Evolutionary conservation across 768 basidiomycete species (phyloP).

Genomic region (Hemileccinum impolitum): DNA sequence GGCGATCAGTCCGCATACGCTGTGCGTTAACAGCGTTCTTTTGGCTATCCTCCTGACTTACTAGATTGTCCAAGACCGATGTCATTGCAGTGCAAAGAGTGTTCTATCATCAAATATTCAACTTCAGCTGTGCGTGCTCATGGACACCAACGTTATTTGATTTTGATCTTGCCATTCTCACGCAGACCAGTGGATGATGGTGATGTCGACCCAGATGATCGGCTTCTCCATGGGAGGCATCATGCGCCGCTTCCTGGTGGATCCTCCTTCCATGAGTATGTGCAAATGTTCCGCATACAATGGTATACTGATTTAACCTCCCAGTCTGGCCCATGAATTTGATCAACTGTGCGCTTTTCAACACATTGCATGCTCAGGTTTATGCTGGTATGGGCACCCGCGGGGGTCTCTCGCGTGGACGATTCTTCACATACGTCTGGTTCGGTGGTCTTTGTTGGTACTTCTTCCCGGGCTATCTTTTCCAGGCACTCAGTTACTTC

Average conservation of each 20-base stretch:
- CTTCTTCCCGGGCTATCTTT: conserved; percentile 72
- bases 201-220: conserved; percentile 72
- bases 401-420: conserved; percentile 48
- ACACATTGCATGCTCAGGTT: conserved; percentile 64
- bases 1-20: conserved; percentile 28
- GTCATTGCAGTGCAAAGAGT: conserved; percentile 71
- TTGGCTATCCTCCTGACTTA: background rate
- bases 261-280: conserved; percentile 63
- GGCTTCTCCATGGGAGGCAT: conserved; percentile 63
- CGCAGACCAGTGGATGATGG: conserved; percentile 55
- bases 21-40: conserved; percentile 6
- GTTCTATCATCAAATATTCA: conserved; percentile 58
- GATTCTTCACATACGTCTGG: conserved; percentile 51
- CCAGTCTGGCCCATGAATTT: conserved; percentile 72
- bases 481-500: conserved; percentile 63
- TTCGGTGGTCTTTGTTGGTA: conserved; percentile 43
- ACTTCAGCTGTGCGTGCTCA: conserved; percentile 41
- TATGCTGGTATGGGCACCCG: conserved; percentile 43
- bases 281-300: background rate
- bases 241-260: conserved; percentile 58
- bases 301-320: conserved; percentile 21
- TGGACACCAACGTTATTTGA: background rate
- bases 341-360: conserved; percentile 70
- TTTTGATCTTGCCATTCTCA: background rate
- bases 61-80: conserved; percentile 44